Conservation (phyloP, 768 basidiomycete species). For the Naganishia vaughanmartiniae region DNA sequence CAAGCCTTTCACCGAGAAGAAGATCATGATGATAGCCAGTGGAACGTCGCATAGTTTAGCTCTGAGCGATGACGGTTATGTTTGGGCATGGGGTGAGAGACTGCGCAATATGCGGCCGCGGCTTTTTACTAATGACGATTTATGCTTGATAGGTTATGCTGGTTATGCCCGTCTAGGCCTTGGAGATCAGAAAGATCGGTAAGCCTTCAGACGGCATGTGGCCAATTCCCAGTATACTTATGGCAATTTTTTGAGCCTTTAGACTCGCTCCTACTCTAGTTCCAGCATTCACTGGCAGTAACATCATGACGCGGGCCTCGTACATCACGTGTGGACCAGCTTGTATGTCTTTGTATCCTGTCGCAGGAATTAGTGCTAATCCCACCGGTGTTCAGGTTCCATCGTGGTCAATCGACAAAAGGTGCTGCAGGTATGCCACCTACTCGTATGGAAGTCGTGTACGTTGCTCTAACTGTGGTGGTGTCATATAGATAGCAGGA, state of each 20-base stretch:
- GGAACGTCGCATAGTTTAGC: constrained; percentile 86
- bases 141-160: constrained; percentile 30
- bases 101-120: not conserved
- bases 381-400: constrained; percentile 23
- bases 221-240: constrained; percentile 68
- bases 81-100: constrained; percentile 42
- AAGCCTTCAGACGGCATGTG: constrained; percentile 66
- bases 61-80: constrained; percentile 61
- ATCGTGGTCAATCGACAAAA: constrained; percentile 76
- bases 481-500: constrained; percentile 42
- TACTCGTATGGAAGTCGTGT: not conserved
- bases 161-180: constrained; percentile 83
- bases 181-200: constrained; percentile 59
- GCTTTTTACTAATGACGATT: too few species aligned
- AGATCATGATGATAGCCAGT: constrained; percentile 75
- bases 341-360: constrained; percentile 61
- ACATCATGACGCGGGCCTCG: constrained; percentile 62
- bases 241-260: not conserved
- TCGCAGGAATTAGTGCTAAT: not conserved
- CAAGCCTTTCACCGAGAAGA: constrained; percentile 67
- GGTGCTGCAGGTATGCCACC: constrained; percentile 41
- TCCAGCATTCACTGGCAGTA: constrained; percentile 78
- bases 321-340: constrained; percentile 75
- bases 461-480: not conserved
- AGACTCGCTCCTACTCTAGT: constrained; percentile 72